Evolutionary conservation across 345 rosid species (phyloP), one percentile per base, ranked within the genome.

Genomic region (Salix exigua): DNA sequence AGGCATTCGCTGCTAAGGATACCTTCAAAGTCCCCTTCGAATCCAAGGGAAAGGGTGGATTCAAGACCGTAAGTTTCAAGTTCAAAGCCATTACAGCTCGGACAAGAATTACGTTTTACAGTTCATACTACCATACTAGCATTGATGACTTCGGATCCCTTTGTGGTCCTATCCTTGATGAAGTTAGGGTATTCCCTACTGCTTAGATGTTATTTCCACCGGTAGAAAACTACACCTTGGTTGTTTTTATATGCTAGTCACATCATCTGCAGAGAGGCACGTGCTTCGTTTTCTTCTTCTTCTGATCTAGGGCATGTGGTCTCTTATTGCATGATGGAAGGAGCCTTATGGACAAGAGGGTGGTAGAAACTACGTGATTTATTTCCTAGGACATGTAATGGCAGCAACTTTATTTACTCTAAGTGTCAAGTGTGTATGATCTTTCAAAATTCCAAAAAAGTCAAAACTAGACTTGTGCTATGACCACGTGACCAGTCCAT

Each of bases 61-160:
- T 74, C 78, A 96, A 78, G 86, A 82, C 70, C 0, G 91, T 72
- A 0, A 91, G 82, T 64, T 82, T 93, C 75, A 86, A 82, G 88
- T 96, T 96, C 88, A 88, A 83, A 80, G 97, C 99, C 5, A 3
- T 84, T 1, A 71, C 87, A 30, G 72, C 76, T 2, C 84, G 97
- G 82, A 96, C 99, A 16, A 89, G 99, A 26, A 78, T 96, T 62
- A 92, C 99, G 25, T 96, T 96, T 92, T 93, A 79, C 85, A 96
- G 98, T 85, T 87, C 92, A 1, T 85, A 26, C 73, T 93, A 96
- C 84, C 99, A 96, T 84, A 87, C 91, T 2, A 91, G 86, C 85
- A 71, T 72, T 33, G 77, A 86, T 65, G 97, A 91, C 71, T 86
- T 78, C 38, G 99, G 94, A 26, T 88, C 98, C 64, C 91, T 96